A percentile compares a stretch with the other conserved stretches of the same genome.
Conservation (phyloP, 345 rosid species). For the Reutealis trisperma region DNA sequence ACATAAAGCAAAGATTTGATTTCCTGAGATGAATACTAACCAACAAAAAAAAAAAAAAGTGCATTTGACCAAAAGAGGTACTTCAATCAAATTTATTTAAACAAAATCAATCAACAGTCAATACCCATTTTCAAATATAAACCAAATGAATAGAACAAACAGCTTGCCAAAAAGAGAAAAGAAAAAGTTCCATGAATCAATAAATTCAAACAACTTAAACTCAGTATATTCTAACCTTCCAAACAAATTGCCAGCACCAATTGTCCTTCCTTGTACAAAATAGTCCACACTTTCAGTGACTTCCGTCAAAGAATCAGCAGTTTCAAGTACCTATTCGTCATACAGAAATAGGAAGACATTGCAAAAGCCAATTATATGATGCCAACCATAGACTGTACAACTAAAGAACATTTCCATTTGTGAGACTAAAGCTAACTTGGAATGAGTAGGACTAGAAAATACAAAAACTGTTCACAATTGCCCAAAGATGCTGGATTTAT, state of each 20-base stretch:
- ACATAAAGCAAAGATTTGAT: conserved; percentile 3
- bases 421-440: no score
- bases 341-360: neutral
- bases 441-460: no score
- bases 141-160: neutral
- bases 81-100: neutral
- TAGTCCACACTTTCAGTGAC: conserved; percentile 99
- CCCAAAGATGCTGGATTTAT: no score
- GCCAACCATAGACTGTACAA: neutral
- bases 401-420: neutral
- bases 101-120: neutral
- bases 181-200: neutral
- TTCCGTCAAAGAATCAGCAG: conserved; percentile 93
- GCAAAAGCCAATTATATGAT: conserved; percentile 10
- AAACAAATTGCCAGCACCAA: conserved; percentile 95
- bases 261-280: conserved; percentile 93
- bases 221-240: conserved; percentile 61
- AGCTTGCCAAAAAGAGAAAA: neutral
- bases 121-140: neutral
- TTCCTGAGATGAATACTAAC: neutral
- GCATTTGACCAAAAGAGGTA: neutral
- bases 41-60: neutral
- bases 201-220: conserved; percentile 10
- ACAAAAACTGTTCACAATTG: no score
- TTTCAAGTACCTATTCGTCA: conserved; percentile 76